A percentile compares a stretch with the other conserved stretches of the same genome.
These are phyloP conservation scores for Diplocarpon rosae DNA, from an alignment of 2,329 filamentous ascomycete species.

Conservation along the genomic window DNA sequence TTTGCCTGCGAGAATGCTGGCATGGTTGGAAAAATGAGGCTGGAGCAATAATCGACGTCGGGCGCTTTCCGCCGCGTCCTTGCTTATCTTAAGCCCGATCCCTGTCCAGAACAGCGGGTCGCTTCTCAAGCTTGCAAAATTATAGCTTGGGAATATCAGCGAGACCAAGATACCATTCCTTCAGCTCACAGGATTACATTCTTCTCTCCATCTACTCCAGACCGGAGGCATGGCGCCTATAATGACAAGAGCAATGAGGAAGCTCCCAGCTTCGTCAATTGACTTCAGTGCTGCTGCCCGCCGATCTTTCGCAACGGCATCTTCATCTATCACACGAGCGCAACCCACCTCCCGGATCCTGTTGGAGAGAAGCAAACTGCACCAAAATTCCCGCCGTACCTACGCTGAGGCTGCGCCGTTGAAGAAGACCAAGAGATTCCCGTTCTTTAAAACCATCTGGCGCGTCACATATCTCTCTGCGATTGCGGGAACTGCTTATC, in stretches of 20 bases:
- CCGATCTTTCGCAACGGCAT: slow-evolving; percentile 22
- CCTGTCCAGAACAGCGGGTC: slow-evolving; percentile 1
- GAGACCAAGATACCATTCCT: background rate
- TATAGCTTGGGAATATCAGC: too few species aligned
- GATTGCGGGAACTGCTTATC: slow-evolving; percentile 57
- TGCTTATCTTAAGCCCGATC: slow-evolving; percentile 2
- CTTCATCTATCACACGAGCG: slow-evolving; percentile 18
- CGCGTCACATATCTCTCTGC: slow-evolving; percentile 68
- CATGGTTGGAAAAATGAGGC: too few species aligned
- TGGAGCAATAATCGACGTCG: too few species aligned
- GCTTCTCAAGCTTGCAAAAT: slow-evolving; percentile 1
- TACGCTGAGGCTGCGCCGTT: slow-evolving; percentile 34
- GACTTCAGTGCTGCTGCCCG: slow-evolving; percentile 20
- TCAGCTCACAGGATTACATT: slow-evolving; percentile 1
- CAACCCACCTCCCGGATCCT: slow-evolving; percentile 19
- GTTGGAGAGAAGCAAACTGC: slow-evolving; percentile 21
- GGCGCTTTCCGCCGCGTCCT: too few species aligned
- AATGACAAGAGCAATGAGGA: slow-evolving; percentile 25
- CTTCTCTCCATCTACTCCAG: slow-evolving; percentile 7
- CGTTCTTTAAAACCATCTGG: slow-evolving; percentile 70
- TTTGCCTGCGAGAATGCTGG: too few species aligned
- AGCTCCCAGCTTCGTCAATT: slow-evolving; percentile 25
- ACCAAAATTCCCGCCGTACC: slow-evolving; percentile 32
- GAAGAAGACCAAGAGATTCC: slow-evolving; percentile 48
- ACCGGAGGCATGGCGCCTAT: slow-evolving; percentile 25